Evolutionary conservation across 495 filamentous ascomycete genomes (phyloP).

Genomic region (Penicillium maclennaniae): DNA sequence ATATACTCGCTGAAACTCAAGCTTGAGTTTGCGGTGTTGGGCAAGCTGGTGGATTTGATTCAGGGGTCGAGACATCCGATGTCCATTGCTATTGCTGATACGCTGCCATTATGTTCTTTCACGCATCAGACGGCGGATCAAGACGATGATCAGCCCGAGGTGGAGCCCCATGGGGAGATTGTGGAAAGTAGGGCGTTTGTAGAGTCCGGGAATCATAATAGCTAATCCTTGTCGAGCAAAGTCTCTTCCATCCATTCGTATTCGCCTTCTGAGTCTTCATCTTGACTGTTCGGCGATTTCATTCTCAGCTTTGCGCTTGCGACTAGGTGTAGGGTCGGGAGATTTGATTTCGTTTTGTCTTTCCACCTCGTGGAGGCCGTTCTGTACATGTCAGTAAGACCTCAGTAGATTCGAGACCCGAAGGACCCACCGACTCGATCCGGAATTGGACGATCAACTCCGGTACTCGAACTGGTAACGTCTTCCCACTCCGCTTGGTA

Average conservation of each 20-base stretch:
- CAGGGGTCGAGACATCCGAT: conserved; percentile 30
- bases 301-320: conserved; percentile 47
- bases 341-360: not conserved
- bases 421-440: conserved; percentile 35
- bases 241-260: conserved; percentile 27
- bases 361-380: conserved; percentile 26
- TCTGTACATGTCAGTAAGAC: conserved; percentile 17
- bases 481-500: conserved; percentile 40
- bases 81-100: conserved; percentile 26
- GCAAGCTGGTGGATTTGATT: conserved; percentile 44
- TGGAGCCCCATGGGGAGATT: conserved; percentile 8
- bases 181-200: conserved; percentile 17
- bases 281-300: conserved; percentile 51
- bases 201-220: conserved; percentile 3
- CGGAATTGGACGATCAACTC: conserved; percentile 38
- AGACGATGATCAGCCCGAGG: not conserved
- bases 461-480: conserved; percentile 26
- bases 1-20: conserved; percentile 65
- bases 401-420: not conserved
- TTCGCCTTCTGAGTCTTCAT: conserved; percentile 45
- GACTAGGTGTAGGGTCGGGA: conserved; percentile 16
- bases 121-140: not conserved
- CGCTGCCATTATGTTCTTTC: conserved; percentile 25
- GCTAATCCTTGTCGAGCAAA: not conserved
- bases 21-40: conserved; percentile 58